Conservation (phyloP, 140 eudicot genomes). For the Senecio squalidus region DNA sequence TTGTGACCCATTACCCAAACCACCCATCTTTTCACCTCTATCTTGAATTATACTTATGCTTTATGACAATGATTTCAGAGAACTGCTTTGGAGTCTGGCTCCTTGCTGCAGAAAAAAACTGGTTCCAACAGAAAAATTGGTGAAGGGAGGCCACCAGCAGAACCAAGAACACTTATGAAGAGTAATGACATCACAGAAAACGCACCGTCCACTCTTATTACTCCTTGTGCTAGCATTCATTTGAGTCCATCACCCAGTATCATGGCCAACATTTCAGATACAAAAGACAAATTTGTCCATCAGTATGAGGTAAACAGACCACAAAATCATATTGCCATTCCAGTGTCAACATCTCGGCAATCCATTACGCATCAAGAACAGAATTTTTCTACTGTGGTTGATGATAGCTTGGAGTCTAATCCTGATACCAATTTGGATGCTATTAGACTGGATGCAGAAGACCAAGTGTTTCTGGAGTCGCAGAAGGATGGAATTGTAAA, state of each 20-base stretch:
- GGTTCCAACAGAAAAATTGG: slow-evolving; percentile 23
- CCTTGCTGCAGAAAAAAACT: slow-evolving; percentile 14
- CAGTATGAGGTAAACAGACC: slow-evolving; percentile 11
- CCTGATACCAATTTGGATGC: slow-evolving; percentile 15
- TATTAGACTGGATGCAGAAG: slow-evolving; percentile 6
- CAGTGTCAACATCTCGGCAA: slow-evolving; percentile 14
- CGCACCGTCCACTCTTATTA: slow-evolving; percentile 16
- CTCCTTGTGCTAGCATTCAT: slow-evolving; percentile 6
- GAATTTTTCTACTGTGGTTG: not conserved
- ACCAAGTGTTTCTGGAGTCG: slow-evolving; percentile 8
- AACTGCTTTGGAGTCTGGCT: slow-evolving; percentile 29
- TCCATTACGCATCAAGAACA: slow-evolving; percentile 12
- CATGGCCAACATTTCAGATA: slow-evolving; percentile 14
- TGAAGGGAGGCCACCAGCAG: slow-evolving; percentile 27
- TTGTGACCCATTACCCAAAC: too few relatives aligned
- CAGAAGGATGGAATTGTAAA: slow-evolving; percentile 13
- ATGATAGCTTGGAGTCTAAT: slow-evolving; percentile 10
- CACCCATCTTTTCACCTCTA: slow-evolving; percentile 4
- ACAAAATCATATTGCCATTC: slow-evolving; percentile 7
- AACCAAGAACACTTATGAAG: slow-evolving; percentile 19
- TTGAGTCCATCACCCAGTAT: slow-evolving; percentile 14
- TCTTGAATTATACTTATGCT: not conserved
- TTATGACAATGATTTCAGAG: slow-evolving; percentile 35
- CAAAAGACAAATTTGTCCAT: slow-evolving; percentile 13
- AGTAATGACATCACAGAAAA: slow-evolving; percentile 14